A percentile compares a stretch with the other conserved stretches of the same genome.
Conservation (phyloP, 208 protist genomes). For the Trypanosomatidae sp. region DNA sequence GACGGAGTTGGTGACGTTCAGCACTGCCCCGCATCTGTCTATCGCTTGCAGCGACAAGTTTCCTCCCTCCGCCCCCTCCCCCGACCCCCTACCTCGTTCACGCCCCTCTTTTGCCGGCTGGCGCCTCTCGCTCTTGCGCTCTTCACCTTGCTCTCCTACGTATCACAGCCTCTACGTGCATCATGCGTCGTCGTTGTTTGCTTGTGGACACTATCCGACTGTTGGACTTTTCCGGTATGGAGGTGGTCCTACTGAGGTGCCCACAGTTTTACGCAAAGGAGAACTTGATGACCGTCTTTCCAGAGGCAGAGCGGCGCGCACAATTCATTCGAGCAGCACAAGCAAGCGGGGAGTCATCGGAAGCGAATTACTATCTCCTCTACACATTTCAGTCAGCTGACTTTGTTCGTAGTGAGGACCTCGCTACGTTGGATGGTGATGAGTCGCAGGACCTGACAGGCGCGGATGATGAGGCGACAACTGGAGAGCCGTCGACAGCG, state of each 20-base stretch:
- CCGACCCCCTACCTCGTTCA: no score
- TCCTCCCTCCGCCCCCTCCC: background rate
- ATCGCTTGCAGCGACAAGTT: background rate
- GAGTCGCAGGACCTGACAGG: slow-evolving; percentile 22
- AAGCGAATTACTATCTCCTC: slow-evolving; percentile 28
- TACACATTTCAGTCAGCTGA: slow-evolving; percentile 46
- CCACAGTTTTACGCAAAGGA: slow-evolving; percentile 40
- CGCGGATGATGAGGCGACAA: slow-evolving; percentile 17
- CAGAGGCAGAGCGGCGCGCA: slow-evolving; percentile 9
- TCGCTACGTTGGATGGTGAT: background rate
- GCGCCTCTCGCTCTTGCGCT: background rate
- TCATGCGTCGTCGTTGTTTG: slow-evolving; percentile 17
- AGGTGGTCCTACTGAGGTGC: slow-evolving; percentile 34
- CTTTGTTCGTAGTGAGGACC: slow-evolving; percentile 6
- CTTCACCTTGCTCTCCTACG: background rate
- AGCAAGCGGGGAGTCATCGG: background rate
- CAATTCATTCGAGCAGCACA: background rate
- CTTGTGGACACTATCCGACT: slow-evolving; percentile 12
- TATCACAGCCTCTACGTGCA: background rate
- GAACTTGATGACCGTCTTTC: slow-evolving; percentile 48
- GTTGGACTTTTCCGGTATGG: slow-evolving; percentile 17
- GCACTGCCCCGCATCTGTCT: background rate
- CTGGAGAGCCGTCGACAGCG: background rate
- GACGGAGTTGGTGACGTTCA: background rate
- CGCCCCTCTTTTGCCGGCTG: background rate